phyloP scores from a whole-genome alignment of 306 rosid genomes.

The Trifolium pratense region DNA sequence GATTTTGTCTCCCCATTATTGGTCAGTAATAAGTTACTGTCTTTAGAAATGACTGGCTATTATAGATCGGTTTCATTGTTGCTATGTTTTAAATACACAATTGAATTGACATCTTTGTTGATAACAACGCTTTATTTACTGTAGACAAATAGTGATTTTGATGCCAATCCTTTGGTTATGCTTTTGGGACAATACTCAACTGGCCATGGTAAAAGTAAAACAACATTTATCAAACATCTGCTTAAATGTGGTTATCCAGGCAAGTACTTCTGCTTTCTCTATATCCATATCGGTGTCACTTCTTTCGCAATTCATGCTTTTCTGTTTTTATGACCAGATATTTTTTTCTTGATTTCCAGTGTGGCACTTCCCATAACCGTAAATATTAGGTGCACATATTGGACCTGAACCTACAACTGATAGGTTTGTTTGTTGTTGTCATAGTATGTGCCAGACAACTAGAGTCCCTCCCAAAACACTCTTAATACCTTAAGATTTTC shows the following conservation, averaged over 20 bases:
- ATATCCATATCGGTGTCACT: slow-evolving; percentile 26
- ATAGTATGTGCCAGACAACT: slow-evolving; percentile 62
- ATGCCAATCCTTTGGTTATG: slow-evolving; percentile 98
- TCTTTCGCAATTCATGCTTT: no score
- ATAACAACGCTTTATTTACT: slow-evolving; percentile 33
- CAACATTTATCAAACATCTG: slow-evolving; percentile 90
- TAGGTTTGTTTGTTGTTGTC: slow-evolving; percentile 95
- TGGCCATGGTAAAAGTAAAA: no score
- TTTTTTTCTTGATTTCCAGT: no score
- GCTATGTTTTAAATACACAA: slow-evolving; percentile 18
- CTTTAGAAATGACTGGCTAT: no score
- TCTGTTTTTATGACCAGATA: no score
- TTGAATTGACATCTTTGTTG: slow-evolving; percentile 27
- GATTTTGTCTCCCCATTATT: slow-evolving; percentile 86
- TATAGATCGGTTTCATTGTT: not conserved
- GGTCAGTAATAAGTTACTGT: slow-evolving; percentile 54
- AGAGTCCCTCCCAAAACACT: slow-evolving; percentile 16
- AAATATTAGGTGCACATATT: slow-evolving; percentile 89
- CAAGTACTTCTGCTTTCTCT: slow-evolving; percentile 44
- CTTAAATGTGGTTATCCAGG: slow-evolving; percentile 89
- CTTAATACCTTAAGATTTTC: slow-evolving; percentile 29
- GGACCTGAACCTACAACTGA: slow-evolving; percentile 98
- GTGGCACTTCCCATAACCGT: slow-evolving; percentile 32
- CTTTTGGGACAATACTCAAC: slow-evolving; percentile 98
- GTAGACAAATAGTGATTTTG: slow-evolving; percentile 89